phyloP scores from a whole-genome alignment of 306 rosid species.

The Ammopiptanthus mongolicus region DNA sequence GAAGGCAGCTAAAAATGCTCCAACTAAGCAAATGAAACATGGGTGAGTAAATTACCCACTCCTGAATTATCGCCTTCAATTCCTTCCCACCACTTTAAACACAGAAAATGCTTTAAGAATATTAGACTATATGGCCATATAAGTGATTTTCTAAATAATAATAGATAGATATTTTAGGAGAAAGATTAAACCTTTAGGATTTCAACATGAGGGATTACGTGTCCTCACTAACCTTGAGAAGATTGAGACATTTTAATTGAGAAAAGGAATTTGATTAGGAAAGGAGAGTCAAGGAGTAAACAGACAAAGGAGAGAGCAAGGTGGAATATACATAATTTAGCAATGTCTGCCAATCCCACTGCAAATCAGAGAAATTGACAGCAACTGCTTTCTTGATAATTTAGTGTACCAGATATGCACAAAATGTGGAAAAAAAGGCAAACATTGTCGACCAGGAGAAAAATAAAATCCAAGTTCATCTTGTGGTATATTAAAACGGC shows the following conservation, averaged over 20 bases:
- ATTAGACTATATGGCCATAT: not conserved
- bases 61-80: not conserved
- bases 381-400: not conserved
- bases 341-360: not conserved
- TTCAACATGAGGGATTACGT: not conserved
- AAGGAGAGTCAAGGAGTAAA: not conserved
- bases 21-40: slow-evolving; percentile 33
- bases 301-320: not conserved
- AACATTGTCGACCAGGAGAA: not conserved
- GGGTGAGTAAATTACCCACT: not conserved
- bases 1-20: not conserved
- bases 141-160: not conserved
- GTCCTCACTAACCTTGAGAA: not conserved
- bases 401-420: not conserved
- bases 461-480: not conserved
- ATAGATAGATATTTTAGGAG: not conserved
- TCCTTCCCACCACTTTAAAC: not conserved
- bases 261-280: not conserved
- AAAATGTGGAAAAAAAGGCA: not conserved
- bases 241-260: not conserved
- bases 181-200: not conserved
- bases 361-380: not conserved
- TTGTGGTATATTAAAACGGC: not conserved
- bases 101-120: not conserved
- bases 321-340: not conserved